phyloP scores from a whole-genome alignment of 352 stramenopile genomes.

The Thraustochytrium striatum region DNA sequence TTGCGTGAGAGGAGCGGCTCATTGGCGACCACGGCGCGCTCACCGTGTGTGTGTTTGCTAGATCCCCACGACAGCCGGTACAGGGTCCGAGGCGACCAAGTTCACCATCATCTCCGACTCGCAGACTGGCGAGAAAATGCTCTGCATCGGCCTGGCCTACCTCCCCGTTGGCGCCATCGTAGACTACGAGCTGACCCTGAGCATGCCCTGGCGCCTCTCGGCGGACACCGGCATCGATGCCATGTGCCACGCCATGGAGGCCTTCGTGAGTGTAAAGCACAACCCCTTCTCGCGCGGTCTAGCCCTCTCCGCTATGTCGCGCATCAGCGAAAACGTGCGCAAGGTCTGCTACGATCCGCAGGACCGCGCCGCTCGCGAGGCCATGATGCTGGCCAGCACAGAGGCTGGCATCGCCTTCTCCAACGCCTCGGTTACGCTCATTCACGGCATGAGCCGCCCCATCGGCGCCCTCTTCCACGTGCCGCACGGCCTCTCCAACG shows the following conservation, averaged over 20 bases:
- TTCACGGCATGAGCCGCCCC: slow-evolving; percentile 40
- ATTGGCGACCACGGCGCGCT: no score
- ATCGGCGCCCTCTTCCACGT: slow-evolving; percentile 44
- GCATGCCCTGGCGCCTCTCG: slow-evolving; percentile 34
- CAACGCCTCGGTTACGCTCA: slow-evolving; percentile 26
- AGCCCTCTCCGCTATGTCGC: not conserved
- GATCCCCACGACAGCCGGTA: slow-evolving; percentile 43
- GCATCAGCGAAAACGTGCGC: slow-evolving; percentile 25
- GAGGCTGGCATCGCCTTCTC: slow-evolving; percentile 48
- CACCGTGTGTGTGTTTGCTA: no score
- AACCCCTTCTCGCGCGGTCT: slow-evolving; percentile 24
- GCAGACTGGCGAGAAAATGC: slow-evolving; percentile 28
- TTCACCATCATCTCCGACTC: slow-evolving; percentile 34
- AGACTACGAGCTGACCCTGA: slow-evolving; percentile 37
- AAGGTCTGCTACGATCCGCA: slow-evolving; percentile 19
- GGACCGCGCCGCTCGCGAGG: slow-evolving; percentile 16
- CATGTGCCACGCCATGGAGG: slow-evolving; percentile 43
- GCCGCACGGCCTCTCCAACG: slow-evolving; percentile 44
- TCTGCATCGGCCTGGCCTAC: slow-evolving; percentile 38
- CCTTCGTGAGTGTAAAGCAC: slow-evolving; percentile 27
- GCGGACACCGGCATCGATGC: slow-evolving; percentile 35
- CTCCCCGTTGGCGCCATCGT: slow-evolving; percentile 34
- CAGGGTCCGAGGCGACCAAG: slow-evolving; percentile 31
- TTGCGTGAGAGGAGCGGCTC: no score
- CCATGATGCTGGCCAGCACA: slow-evolving; percentile 48